phyloP scores from a whole-genome alignment of 176 grass and related monocot genomes.

The Echinochloa phyllopogon region DNA sequence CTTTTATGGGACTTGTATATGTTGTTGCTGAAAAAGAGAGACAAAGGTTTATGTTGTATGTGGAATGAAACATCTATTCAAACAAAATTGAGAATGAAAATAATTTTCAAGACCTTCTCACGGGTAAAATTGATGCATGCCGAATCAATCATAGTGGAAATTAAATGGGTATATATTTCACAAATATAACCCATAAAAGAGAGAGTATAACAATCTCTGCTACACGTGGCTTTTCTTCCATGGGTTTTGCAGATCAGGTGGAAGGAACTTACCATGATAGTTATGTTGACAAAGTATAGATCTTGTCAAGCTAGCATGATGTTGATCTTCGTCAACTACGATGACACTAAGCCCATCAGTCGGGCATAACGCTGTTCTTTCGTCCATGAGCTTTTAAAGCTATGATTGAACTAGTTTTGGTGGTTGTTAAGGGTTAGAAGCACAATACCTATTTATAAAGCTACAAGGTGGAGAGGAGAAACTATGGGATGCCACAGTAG shows the following conservation, averaged over 20 bases:
- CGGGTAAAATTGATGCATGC: background rate
- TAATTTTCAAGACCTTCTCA: background rate
- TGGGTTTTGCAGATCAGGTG: background rate
- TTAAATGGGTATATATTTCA: background rate
- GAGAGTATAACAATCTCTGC: background rate
- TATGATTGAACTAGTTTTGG: background rate
- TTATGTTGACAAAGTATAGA: conserved; percentile 10
- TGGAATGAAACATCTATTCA: background rate
- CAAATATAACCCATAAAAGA: background rate
- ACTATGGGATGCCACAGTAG: background rate
- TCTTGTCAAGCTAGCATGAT: background rate
- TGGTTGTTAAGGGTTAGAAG: background rate
- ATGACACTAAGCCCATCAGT: background rate
- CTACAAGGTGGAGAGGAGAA: background rate
- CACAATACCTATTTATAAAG: conserved; percentile 15
- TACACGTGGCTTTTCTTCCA: background rate
- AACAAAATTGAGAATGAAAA: background rate
- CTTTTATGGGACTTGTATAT: conserved; percentile 41
- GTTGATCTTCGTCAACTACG: conserved; percentile 25
- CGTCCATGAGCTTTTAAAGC: background rate
- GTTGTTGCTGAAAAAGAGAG: conserved; percentile 14
- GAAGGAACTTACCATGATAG: conserved; percentile 24
- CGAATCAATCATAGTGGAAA: background rate
- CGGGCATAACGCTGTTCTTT: background rate
- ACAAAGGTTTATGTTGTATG: background rate